Percentiles rank a stretch among this genome's conserved stretches.
phyloP scores from a whole-genome alignment of 495 filamentous ascomycete genomes.

The Penicillium atrosanguineum region DNA sequence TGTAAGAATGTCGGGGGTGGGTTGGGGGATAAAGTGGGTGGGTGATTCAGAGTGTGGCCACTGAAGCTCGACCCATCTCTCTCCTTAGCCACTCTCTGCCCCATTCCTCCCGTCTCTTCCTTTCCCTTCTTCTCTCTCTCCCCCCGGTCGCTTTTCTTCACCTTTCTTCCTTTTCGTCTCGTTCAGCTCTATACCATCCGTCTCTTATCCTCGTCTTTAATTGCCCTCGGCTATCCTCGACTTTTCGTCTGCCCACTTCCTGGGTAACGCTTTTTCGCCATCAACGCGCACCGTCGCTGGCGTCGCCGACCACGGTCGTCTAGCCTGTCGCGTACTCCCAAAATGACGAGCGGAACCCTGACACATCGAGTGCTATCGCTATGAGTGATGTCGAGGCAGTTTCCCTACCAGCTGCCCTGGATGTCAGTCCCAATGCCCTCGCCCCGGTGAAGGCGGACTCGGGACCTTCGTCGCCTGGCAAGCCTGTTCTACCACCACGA shows the following conservation, averaged over 20 bases:
- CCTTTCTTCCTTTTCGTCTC: constrained; percentile 12
- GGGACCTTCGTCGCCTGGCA: constrained; percentile 27
- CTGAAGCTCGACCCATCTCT: constrained; percentile 20
- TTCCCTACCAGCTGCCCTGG: constrained; percentile 44
- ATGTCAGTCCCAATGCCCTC: constrained; percentile 38
- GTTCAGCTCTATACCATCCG: constrained; percentile 8
- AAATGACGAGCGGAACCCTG: constrained; percentile 49
- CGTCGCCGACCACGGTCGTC: constrained; percentile 34
- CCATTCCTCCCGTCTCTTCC: constrained; percentile 11
- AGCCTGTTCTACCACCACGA: constrained; percentile 19
- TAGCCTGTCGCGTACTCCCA: constrained; percentile 41
- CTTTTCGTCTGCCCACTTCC: constrained; percentile 13
- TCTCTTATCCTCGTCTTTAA: background rate
- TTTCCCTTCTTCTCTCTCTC: constrained; percentile 1
- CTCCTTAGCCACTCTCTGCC: constrained; percentile 15
- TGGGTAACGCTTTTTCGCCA: constrained; percentile 22
- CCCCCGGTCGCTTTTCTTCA: constrained; percentile 15
- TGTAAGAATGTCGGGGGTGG: background rate
- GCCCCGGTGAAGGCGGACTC: constrained; percentile 34
- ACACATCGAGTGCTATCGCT: constrained; percentile 47
- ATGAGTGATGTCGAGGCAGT: constrained; percentile 52
- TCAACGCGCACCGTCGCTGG: constrained; percentile 41
- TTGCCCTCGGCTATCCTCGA: constrained; percentile 2
- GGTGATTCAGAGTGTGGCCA: constrained; percentile 5
- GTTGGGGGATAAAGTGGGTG: background rate